Conservation (phyloP, 192 early-diverging fungal genomes). For the Coemansia sp. region DNA sequence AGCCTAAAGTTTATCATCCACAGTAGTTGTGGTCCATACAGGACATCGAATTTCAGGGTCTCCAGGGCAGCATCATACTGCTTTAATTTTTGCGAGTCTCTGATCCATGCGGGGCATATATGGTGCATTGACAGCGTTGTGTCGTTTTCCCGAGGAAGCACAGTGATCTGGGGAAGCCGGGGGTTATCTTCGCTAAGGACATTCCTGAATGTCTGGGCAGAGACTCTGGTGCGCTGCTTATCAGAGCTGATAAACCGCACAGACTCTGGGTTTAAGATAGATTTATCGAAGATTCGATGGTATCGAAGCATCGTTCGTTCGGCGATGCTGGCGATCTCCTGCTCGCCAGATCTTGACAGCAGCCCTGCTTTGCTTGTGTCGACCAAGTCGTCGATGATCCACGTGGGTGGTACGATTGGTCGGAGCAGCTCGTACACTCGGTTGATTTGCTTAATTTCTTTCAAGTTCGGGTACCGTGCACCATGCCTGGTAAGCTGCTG, state of each 20-base stretch:
- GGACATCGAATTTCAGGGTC: constrained; percentile 19
- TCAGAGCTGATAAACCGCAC: constrained; percentile 39
- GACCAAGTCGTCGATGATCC: constrained; percentile 29
- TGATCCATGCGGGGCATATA: constrained; percentile 34
- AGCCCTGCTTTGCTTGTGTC: constrained; percentile 6
- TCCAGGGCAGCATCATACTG: constrained; percentile 11
- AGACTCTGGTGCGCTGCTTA: constrained; percentile 26
- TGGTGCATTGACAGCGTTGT: constrained; percentile 29
- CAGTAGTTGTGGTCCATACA: constrained; percentile 13
- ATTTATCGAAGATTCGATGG: neutral
- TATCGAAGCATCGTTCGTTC: constrained; percentile 16
- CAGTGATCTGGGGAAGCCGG: constrained; percentile 15
- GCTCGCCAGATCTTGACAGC: constrained; percentile 17
- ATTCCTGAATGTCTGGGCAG: constrained; percentile 26
- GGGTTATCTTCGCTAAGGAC: constrained; percentile 17
- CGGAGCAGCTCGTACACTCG: constrained; percentile 10
- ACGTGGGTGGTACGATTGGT: constrained; percentile 18
- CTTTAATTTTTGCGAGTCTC: neutral
- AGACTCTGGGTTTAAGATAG: neutral
- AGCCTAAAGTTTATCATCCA: constrained; percentile 1
- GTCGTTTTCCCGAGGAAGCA: constrained; percentile 29
- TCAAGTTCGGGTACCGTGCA: constrained; percentile 29
- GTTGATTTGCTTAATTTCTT: constrained; percentile 18
- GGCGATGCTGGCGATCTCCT: constrained; percentile 19
- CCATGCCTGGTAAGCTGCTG: constrained; percentile 42